Conservation (phyloP, 2,329 filamentous ascomycete species). For the Aspergillus pseudoviridinutans region DNA sequence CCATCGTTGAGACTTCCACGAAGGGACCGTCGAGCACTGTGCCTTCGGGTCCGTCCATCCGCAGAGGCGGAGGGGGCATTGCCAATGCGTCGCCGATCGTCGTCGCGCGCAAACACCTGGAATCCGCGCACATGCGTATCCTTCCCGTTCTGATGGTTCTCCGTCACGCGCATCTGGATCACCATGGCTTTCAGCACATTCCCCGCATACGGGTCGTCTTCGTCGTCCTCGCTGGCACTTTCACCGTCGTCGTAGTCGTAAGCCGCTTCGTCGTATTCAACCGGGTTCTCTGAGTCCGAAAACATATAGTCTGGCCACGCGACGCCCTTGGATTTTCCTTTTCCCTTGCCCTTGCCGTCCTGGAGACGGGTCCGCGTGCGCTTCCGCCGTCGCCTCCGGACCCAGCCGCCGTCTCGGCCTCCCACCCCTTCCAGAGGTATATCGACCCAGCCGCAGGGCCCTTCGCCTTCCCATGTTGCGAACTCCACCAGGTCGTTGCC, state of each 20-base stretch:
- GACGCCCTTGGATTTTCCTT: conserved; percentile 5
- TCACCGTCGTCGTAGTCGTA: conserved; percentile 24
- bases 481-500: conserved; percentile 91
- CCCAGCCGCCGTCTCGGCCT: conserved; percentile 35
- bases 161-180: conserved; percentile 82
- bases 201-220: conserved; percentile 50
- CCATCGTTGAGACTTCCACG: conserved; percentile 22
- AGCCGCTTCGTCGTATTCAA: conserved; percentile 24
- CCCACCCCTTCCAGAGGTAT: conserved; percentile 66
- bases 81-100: conserved; percentile 29
- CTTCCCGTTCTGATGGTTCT: conserved; percentile 99
- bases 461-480: conserved; percentile 70
- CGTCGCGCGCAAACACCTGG: conserved; percentile 68
- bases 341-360: conserved; percentile 16
- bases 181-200: conserved; percentile 83
- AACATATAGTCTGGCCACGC: conserved; percentile 11
- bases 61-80: conserved; percentile 32
- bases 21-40: conserved; percentile 29
- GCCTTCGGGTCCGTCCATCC: conserved; percentile 25
- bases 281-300: conserved; percentile 11
- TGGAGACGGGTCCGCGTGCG: conserved; percentile 8
- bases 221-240: conserved; percentile 20
- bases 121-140: conserved; percentile 95
- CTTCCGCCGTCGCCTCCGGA: conserved; percentile 19
- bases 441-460: conserved; percentile 86